These are phyloP conservation scores for Cetradonia linearis DNA, from an alignment of 495 filamentous ascomycete species.

Conservation along the genomic window DNA sequence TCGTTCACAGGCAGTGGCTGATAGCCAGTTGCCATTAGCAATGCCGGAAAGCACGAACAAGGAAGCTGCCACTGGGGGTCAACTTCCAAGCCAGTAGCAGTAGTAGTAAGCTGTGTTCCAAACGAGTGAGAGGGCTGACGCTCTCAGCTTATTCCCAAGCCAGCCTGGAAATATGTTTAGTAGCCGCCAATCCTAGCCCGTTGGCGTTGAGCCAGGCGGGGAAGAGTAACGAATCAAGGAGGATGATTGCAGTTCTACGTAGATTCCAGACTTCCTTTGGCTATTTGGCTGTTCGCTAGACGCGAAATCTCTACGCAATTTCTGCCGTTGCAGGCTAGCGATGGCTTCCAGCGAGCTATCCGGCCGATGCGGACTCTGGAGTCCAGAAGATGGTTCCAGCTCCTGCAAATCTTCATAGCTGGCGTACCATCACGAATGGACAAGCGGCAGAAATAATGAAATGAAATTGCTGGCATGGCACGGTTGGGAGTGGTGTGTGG, in stretches of 20 bases:
- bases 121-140: neutral
- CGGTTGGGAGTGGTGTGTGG: no score
- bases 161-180: neutral
- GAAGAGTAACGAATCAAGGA: neutral
- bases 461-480: constrained; percentile 1
- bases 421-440: no score
- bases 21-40: constrained; percentile 5
- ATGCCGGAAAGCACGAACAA: constrained; percentile 6
- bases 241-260: neutral
- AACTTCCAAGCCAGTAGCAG: neutral
- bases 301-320: neutral
- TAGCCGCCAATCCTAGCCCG: neutral
- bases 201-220: neutral
- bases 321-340: neutral
- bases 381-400: neutral
- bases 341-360: neutral
- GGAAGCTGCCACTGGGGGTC: neutral
- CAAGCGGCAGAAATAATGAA: no score
- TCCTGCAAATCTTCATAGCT: neutral
- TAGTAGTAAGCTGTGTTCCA: neutral
- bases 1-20: neutral
- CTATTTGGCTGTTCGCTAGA: neutral
- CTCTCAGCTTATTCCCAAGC: neutral
- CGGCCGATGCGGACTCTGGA: neutral
- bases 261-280: neutral